phyloP scores from a whole-genome alignment of 495 filamentous ascomycete genomes.

The Aspergillus heteromorphus region DNA sequence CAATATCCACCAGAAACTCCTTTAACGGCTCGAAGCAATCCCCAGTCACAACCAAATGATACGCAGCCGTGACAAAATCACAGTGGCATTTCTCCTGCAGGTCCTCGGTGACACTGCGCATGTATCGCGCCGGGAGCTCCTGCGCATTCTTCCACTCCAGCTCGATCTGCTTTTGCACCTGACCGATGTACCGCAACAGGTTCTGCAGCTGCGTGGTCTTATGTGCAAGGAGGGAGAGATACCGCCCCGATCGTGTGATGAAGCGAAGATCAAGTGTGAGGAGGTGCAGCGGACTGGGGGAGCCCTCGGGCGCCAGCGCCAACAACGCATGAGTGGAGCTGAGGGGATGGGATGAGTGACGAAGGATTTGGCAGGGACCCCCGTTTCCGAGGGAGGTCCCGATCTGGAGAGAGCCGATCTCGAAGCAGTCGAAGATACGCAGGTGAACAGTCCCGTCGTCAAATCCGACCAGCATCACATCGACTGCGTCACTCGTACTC shows the following conservation, averaged over 20 bases:
- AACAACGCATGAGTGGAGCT: constrained; percentile 74
- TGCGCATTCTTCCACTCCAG: constrained; percentile 76
- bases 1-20: constrained; percentile 85
- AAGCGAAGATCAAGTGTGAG: constrained; percentile 80
- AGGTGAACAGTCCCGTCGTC: constrained; percentile 73
- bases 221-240: constrained; percentile 75
- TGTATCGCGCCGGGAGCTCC: constrained; percentile 71
- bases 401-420: constrained; percentile 64
- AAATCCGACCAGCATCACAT: constrained; percentile 77
- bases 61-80: constrained; percentile 69
- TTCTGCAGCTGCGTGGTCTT: constrained; percentile 86
- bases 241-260: constrained; percentile 69
- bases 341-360: constrained; percentile 67
- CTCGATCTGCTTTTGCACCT: constrained; percentile 68
- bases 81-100: constrained; percentile 52
- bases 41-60: constrained; percentile 81
- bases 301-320: constrained; percentile 50
- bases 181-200: constrained; percentile 72
- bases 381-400: constrained; percentile 13
- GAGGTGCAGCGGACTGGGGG: constrained; percentile 45
- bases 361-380: constrained; percentile 24
- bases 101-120: constrained; percentile 67
- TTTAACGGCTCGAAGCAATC: constrained; percentile 68
- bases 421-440: constrained; percentile 85
- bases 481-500: constrained; percentile 64